Evolutionary conservation across 1,284 basidiomycete genomes (phyloP).

Genomic region (Ganoderma lucidum): DNA sequence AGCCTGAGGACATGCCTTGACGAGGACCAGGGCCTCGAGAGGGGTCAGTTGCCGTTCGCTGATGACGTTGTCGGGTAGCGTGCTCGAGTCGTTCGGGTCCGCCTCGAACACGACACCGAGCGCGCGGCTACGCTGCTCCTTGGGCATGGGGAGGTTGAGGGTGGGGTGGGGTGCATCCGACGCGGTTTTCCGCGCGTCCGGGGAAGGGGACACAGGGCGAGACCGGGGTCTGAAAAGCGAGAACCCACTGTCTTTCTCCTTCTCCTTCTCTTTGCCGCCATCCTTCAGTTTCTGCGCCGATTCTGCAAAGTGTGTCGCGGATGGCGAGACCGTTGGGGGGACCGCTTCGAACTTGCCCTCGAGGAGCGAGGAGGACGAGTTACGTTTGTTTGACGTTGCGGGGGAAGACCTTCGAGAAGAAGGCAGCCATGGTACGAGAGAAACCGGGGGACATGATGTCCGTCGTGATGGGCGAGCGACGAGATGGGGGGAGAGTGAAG

Average conservation of each 20-base stretch:
- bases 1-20: constrained; percentile 69
- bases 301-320: constrained; percentile 49
- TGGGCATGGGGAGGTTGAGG: constrained; percentile 61
- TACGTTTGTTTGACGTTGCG: constrained; percentile 56
- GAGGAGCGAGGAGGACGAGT: constrained; percentile 57
- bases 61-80: constrained; percentile 56
- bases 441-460: constrained; percentile 32
- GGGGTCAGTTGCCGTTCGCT: constrained; percentile 64
- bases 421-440: constrained; percentile 65
- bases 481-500: constrained; percentile 6
- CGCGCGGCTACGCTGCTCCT: constrained; percentile 55
- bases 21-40: constrained; percentile 63
- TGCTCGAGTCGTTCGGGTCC: constrained; percentile 53
- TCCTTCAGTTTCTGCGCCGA: constrained; percentile 40
- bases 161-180: constrained; percentile 60
- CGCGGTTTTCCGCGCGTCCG: constrained; percentile 41
- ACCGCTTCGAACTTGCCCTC: constrained; percentile 79
- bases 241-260: constrained; percentile 49
- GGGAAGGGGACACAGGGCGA: constrained; percentile 42
- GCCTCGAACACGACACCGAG: constrained; percentile 67
- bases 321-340: constrained; percentile 60
- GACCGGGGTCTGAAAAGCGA: constrained; percentile 60
- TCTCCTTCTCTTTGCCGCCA: constrained; percentile 51
- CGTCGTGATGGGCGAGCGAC: constrained; percentile 23
- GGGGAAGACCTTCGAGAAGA: constrained; percentile 79